Conservation (phyloP, 1,284 basidiomycete genomes). For the Apiotrichum siamense region DNA sequence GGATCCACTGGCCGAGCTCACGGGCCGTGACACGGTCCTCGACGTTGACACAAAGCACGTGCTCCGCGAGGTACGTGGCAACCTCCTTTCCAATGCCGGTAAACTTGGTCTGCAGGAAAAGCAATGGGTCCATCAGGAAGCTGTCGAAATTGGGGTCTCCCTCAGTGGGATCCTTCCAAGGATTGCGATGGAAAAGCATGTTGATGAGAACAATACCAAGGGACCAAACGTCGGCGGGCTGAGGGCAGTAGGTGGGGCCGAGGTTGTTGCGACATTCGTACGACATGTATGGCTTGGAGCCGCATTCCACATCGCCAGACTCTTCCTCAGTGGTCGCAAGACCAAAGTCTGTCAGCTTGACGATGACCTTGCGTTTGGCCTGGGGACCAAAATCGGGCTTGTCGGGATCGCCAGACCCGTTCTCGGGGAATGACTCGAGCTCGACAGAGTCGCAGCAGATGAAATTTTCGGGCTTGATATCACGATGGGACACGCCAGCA, state of each 20-base stretch:
- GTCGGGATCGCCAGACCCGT: constrained; percentile 48
- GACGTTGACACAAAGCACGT: constrained; percentile 71
- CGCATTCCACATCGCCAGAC: constrained; percentile 95
- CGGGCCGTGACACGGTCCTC: constrained; percentile 64
- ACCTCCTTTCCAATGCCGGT: constrained; percentile 83
- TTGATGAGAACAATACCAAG: constrained; percentile 98
- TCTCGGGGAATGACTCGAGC: constrained; percentile 49
- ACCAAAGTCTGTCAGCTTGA: constrained; percentile 97
- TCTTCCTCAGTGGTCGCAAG: constrained; percentile 81
- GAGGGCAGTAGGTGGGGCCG: constrained; percentile 84
- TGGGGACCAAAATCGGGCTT: constrained; percentile 45
- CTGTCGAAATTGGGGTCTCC: constrained; percentile 69
- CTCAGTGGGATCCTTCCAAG: constrained; percentile 90
- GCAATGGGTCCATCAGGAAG: constrained; percentile 71
- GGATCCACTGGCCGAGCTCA: constrained; percentile 82
- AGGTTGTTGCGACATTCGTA: constrained; percentile 98
- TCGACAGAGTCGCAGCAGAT: constrained; percentile 74
- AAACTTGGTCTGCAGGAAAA: constrained; percentile 84
- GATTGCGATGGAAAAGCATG: constrained; percentile 97
- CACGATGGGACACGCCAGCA: constrained; percentile 85
- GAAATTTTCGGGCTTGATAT: constrained; percentile 97
- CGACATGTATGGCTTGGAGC: constrained; percentile 98
- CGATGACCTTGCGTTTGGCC: constrained; percentile 56
- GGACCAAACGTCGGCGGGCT: constrained; percentile 96
- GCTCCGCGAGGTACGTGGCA: constrained; percentile 75